A percentile compares a stretch with the other conserved stretches of the same genome.
Evolutionary conservation across 2,329 filamentous ascomycete genomes (phyloP).

Genomic region (Pseudogymnoascus sp.): DNA sequence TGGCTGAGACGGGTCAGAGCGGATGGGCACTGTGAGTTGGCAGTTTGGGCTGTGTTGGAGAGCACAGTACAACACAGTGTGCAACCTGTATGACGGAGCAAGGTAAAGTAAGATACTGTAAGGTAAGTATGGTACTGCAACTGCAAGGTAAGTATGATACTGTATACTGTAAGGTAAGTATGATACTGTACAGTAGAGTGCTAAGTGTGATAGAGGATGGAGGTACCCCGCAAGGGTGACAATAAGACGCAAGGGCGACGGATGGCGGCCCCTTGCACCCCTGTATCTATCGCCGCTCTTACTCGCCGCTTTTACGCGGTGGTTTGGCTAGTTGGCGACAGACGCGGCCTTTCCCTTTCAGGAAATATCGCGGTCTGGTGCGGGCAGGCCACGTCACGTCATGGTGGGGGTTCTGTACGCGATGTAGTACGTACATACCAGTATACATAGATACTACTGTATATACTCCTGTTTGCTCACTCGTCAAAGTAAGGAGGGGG

Average conservation of each 20-base stretch:
- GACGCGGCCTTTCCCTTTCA: background rate
- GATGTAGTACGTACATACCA: background rate
- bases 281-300: background rate
- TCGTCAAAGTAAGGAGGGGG: background rate
- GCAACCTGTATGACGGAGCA: background rate
- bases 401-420: background rate
- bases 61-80: background rate
- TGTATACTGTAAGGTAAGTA: background rate
- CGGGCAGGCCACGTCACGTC: background rate
- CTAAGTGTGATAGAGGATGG: background rate
- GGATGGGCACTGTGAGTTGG: background rate
- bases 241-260: background rate
- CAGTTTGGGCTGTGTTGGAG: background rate
- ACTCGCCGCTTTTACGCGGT: background rate
- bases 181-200: background rate
- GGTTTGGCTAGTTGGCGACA: background rate
- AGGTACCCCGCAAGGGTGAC: conserved; percentile 4
- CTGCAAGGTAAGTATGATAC: background rate
- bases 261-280: background rate
- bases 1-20: background rate
- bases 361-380: background rate
- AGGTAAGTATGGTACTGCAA: background rate
- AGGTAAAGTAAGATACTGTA: background rate
- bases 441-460: background rate
- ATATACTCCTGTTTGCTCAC: background rate